Base-by-base conservation (phyloP, 1,139 yeast genomes). In the Eremothecium gossypii region DNA sequence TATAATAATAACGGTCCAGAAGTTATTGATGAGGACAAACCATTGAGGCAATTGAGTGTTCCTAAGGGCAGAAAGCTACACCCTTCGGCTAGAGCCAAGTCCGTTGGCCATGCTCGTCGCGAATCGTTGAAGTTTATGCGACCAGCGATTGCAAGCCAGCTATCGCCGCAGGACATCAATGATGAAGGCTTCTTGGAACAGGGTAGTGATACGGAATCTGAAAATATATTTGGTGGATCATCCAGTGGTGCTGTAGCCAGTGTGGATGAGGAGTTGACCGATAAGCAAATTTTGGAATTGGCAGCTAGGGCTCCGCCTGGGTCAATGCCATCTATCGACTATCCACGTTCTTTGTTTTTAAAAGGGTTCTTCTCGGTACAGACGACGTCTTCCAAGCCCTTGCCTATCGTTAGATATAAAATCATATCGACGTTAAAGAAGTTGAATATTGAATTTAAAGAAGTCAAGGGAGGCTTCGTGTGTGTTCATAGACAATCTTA, bases 311-410 rank as follows among this genome's bases (percentile, higher is more conserved):
- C 91, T n/a, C 76, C 78, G 46, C 76, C 81, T 2, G 83, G 83
- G 40, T 68, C 83, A 11, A 87, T 89, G 96, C 95, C 94, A 26
- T 86, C 96, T 0, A 87, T 89, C 59, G 96, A 87, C 58, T 85
- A 79, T 58, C 95, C 96, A 49, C 83, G 83, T 65, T 89, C 95
- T 2, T 74, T 89, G 50, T 87, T 87, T 67, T 74, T 91, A 61
- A 87, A 89, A 62, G 97, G 97, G 1, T 87, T 91, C 57, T 91
- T 91, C 67, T 81, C 93, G 49, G 97, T 89, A 36, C 96, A 87
- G 64, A 84, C 96, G 1, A 91, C 98, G 0, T 86, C 96, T 2
- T 85, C 96, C 4, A 87, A 87, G 55, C 89, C 96, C 17, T 70
- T 91, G 44, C 91, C 94, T 8, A 85, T 84, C 48, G 89, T 91